Evolutionary conservation across 2,329 filamentous ascomycete species (phyloP).

Genomic region (Aspergillus udagawae): DNA sequence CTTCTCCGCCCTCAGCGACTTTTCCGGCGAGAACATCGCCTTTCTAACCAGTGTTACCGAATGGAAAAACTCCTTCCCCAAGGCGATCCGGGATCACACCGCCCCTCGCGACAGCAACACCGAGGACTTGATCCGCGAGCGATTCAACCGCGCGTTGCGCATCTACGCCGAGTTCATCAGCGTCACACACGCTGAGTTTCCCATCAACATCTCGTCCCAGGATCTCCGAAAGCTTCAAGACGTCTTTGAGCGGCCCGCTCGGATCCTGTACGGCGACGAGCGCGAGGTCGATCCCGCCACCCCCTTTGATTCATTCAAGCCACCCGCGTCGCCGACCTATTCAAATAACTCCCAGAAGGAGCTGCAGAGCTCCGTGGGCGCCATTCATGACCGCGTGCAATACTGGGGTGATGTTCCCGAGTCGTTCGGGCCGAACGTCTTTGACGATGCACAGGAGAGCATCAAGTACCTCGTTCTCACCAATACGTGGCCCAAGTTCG

Average conservation of each 20-base stretch:
- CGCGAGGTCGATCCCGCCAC: slow-evolving; percentile 39
- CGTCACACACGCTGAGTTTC: slow-evolving; percentile 59
- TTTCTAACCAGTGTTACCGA: slow-evolving; percentile 57
- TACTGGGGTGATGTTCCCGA: slow-evolving; percentile 38
- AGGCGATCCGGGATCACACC: slow-evolving; percentile 17
- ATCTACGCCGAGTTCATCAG: slow-evolving; percentile 63
- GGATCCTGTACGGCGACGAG: slow-evolving; percentile 38
- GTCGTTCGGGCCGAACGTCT: slow-evolving; percentile 50
- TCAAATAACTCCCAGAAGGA: slow-evolving; percentile 18
- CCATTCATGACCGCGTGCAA: slow-evolving; percentile 27
- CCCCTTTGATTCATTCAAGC: slow-evolving; percentile 29
- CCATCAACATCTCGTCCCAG: slow-evolving; percentile 60
- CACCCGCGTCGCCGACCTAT: slow-evolving; percentile 17
- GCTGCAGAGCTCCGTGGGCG: slow-evolving; percentile 11
- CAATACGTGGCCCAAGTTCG: slow-evolving; percentile 59
- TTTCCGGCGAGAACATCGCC: slow-evolving; percentile 68
- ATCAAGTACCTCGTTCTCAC: slow-evolving; percentile 65
- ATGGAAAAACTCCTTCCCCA: slow-evolving; percentile 47
- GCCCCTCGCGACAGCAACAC: slow-evolving; percentile 20
- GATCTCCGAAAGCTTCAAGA: slow-evolving; percentile 53
- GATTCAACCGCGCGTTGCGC: slow-evolving; percentile 56
- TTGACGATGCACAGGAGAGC: slow-evolving; percentile 56
- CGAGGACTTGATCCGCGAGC: slow-evolving; percentile 41
- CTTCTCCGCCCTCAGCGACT: slow-evolving; percentile 63
- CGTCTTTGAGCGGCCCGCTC: slow-evolving; percentile 55